Evolutionary conservation across 2,329 filamentous ascomycete genomes (phyloP), one percentile per base, ranked within the genome.

Genomic region (Monascus ruber): DNA sequence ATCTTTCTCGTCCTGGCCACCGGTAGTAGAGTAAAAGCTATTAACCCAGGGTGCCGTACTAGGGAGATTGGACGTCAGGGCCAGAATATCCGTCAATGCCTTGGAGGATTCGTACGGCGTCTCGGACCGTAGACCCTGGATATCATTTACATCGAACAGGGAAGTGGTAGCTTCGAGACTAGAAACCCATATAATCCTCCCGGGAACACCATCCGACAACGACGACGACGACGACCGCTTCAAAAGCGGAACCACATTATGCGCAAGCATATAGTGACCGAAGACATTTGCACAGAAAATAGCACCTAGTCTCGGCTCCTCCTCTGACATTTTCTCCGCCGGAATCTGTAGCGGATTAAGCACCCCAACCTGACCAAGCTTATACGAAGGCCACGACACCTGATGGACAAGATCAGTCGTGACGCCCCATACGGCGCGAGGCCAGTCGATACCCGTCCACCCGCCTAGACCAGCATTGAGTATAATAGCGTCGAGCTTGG

Each of bases 231-330:
- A 53, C 10, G 54, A 55, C 37, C 76, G 68, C 51, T 68, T 65
- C 50, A 98, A 72, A 7, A 95, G 69, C 0, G 85, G 82, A 48
- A 83, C 73, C 7, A 96, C 72, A 54, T 81, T 78, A 59, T 94
- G 88, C 10, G 77, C 77, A 24, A 98, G 77, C 54, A 95, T 66
- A 59, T 98, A 96, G 65, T 98, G 91, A 0, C 91, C 91, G 56
- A 98, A 96, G 26, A 94, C 74, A 56, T 96, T 96, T 36, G 89
- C 82, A 58, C 81, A 83, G 59, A 96, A 98, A 11, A 94, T 78
- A 48, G 85, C 73, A 3, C 86, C 88, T 1, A 98, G 66, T 4
- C 69, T 65, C 1, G 81, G 79, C 42, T 79, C 74, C 10, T 64
- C 50, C 3, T 42, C 27, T 28, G 25, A 24, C 26, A 6, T 5